Percentiles rank a stretch among this genome's conserved stretches.
phyloP scores from a whole-genome alignment of 2,329 filamentous ascomycete genomes.

The Anthostomella pinea region DNA sequence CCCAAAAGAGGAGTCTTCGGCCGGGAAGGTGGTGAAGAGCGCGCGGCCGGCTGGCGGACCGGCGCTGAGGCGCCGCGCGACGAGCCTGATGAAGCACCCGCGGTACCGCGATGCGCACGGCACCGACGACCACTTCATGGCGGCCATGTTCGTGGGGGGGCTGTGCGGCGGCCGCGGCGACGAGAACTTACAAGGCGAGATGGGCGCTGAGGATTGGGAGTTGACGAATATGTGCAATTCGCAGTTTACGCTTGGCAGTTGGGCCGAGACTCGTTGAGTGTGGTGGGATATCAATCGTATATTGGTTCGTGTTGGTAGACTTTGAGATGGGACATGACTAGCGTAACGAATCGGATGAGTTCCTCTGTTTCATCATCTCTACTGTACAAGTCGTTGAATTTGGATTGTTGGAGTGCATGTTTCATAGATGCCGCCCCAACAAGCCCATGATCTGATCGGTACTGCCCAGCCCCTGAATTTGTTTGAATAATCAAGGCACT shows the following conservation, averaged over 20 bases:
- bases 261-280: slow-evolving; percentile 15
- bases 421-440: too few species aligned
- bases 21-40: slow-evolving; percentile 2
- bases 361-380: too few species aligned
- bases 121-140: slow-evolving; percentile 70
- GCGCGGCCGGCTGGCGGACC: slow-evolving; percentile 41
- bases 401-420: too few species aligned
- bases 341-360: too few species aligned
- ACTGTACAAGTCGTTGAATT: too few species aligned
- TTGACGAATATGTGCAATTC: slow-evolving; percentile 63
- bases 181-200: slow-evolving; percentile 36
- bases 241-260: slow-evolving; percentile 53
- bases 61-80: slow-evolving; percentile 50
- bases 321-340: too few species aligned
- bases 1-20: slow-evolving; percentile 4
- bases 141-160: slow-evolving; percentile 61
- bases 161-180: slow-evolving; percentile 48
- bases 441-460: too few species aligned
- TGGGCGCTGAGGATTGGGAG: slow-evolving; percentile 64
- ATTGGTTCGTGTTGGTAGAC: too few species aligned
- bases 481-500: too few species aligned
- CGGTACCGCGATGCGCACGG: slow-evolving; percentile 64
- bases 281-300: too few species aligned
- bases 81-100: slow-evolving; percentile 66
- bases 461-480: too few species aligned